These are phyloP conservation scores for Aureobasidium uvarum DNA, from an alignment of 2,329 filamentous ascomycete species.

Conservation along the genomic window DNA sequence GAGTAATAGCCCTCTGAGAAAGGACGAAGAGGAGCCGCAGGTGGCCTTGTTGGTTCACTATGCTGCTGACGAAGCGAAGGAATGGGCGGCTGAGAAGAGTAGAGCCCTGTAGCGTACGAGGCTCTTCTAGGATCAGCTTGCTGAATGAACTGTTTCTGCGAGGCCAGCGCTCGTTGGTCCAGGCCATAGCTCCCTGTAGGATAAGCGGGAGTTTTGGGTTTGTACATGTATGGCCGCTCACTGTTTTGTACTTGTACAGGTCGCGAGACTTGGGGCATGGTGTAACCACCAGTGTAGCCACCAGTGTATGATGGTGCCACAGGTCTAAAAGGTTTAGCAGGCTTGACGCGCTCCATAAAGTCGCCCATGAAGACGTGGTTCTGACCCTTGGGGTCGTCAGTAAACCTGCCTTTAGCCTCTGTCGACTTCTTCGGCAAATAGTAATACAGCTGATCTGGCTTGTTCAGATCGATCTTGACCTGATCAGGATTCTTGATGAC, in stretches of 20 bases:
- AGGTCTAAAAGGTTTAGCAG: constrained; percentile 32
- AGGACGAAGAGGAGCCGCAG: constrained; percentile 34
- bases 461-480: constrained; percentile 67
- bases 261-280: constrained; percentile 9
- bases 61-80: constrained; percentile 31
- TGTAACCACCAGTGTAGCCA: constrained; percentile 17
- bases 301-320: constrained; percentile 31
- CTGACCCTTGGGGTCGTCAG: constrained; percentile 66
- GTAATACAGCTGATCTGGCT: constrained; percentile 77
- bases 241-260: constrained; percentile 7
- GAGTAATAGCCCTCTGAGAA: constrained; percentile 43
- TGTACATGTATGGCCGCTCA: constrained; percentile 42
- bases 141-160: constrained; percentile 21
- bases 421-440: constrained; percentile 85
- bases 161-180: constrained; percentile 33
- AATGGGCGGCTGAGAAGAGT: not conserved
- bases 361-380: constrained; percentile 67
- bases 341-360: constrained; percentile 66
- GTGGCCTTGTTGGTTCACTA: constrained; percentile 30
- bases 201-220: constrained; percentile 37
- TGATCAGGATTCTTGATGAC: constrained; percentile 46
- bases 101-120: not conserved
- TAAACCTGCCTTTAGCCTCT: constrained; percentile 87
- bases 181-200: constrained; percentile 32
- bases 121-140: constrained; percentile 16